Evolutionary conservation across 1,284 basidiomycete species (phyloP).

Genomic region (Malassezia yamatoensis): DNA sequence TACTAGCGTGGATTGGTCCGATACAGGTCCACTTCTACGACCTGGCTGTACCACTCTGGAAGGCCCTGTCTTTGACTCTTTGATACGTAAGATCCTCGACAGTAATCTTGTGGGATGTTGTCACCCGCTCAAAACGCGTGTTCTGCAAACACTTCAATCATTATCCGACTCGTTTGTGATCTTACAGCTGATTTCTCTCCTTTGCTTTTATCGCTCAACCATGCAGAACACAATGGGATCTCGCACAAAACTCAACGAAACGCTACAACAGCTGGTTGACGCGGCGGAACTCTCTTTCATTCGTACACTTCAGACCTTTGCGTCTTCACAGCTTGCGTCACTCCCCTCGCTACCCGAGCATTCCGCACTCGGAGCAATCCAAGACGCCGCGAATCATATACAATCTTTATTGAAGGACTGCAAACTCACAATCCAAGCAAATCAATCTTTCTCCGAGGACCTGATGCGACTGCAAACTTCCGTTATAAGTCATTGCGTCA

Average conservation of each 20-base stretch:
- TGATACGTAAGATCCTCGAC: constrained; percentile 67
- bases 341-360: constrained; percentile 3
- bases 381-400: neutral
- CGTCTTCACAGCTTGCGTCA: neutral
- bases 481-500: neutral
- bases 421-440: neutral
- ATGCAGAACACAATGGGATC: constrained; percentile 83
- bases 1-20: constrained; percentile 23
- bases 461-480: neutral
- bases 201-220: constrained; percentile 84
- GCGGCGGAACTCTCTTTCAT: constrained; percentile 25
- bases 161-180: constrained; percentile 84
- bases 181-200: constrained; percentile 82
- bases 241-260: constrained; percentile 64
- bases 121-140: constrained; percentile 65
- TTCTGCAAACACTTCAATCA: constrained; percentile 79
- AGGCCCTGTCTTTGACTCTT: constrained; percentile 8
- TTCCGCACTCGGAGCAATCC: neutral
- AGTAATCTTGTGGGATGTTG: constrained; percentile 71
- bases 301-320: constrained; percentile 24
- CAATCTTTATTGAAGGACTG: neutral
- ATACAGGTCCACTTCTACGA: constrained; percentile 10
- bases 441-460: neutral
- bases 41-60: neutral
- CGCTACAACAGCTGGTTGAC: constrained; percentile 59